These are phyloP conservation scores for Xylaria hypoxylon DNA, from an alignment of 2,329 filamentous ascomycete genomes.

Conservation along the genomic window DNA sequence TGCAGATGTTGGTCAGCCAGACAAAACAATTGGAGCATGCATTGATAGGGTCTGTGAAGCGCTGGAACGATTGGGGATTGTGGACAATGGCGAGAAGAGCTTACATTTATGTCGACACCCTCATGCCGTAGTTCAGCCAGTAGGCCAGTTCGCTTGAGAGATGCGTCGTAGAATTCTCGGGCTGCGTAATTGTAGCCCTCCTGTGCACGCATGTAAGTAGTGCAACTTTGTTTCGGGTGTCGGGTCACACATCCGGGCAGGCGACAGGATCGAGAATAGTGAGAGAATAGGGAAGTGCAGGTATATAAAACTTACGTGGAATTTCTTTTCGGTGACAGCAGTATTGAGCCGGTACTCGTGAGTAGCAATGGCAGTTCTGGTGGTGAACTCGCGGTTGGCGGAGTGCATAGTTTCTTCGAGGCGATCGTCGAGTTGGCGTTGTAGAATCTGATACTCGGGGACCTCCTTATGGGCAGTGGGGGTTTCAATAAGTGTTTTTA, in stretches of 20 bases:
- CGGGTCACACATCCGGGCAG: slow-evolving; percentile 21
- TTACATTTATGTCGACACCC: slow-evolving; percentile 46
- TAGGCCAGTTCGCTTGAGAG: slow-evolving; percentile 46
- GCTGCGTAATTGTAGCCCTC: slow-evolving; percentile 47
- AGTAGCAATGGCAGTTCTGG: slow-evolving; percentile 50
- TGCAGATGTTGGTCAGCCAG: slow-evolving; percentile 39
- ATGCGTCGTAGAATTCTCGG: slow-evolving; percentile 48
- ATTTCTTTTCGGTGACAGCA: slow-evolving; percentile 55
- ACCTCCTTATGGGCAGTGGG: slow-evolving; percentile 64
- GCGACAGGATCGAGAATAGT: slow-evolving; percentile 19
- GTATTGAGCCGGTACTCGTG: slow-evolving; percentile 52
- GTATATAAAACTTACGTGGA: slow-evolving; percentile 53
- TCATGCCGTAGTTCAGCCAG: slow-evolving; percentile 47
- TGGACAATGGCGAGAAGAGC: slow-evolving; percentile 27
- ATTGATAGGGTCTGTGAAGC: slow-evolving; percentile 1
- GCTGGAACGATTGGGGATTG: slow-evolving; percentile 1
- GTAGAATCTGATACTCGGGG: slow-evolving; percentile 64
- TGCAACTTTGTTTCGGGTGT: slow-evolving; percentile 17
- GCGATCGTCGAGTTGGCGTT: slow-evolving; percentile 62
- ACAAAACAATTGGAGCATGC: slow-evolving; percentile 21
- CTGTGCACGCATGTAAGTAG: slow-evolving; percentile 43
- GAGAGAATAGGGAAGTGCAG: slow-evolving; percentile 21
- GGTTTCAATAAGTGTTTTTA: slow-evolving; percentile 68
- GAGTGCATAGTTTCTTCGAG: slow-evolving; percentile 49
- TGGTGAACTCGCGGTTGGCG: slow-evolving; percentile 50